Evolutionary conservation across 2,329 filamentous ascomycete species (phyloP).

Genomic region (Xylariaceae sp.): DNA sequence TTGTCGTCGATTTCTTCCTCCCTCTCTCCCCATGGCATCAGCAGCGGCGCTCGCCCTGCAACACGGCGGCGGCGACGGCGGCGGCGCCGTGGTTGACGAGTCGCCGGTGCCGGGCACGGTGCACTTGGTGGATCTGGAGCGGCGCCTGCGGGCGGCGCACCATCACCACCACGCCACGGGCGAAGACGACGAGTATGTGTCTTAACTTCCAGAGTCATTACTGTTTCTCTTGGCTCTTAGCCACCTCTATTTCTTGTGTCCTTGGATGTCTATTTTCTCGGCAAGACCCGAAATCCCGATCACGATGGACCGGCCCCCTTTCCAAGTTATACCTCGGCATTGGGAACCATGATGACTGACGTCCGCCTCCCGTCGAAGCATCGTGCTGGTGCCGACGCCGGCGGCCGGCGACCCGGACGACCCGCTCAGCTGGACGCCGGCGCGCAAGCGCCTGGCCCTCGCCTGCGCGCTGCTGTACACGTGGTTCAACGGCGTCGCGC

Average conservation of each 20-base stretch:
- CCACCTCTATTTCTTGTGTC: too few relatives aligned
- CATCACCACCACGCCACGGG: too few relatives aligned
- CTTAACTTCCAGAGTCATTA: too few relatives aligned
- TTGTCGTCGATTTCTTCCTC: too few relatives aligned
- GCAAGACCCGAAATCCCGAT: too few relatives aligned
- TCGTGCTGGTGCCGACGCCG: constrained; percentile 44
- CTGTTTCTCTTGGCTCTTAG: too few relatives aligned
- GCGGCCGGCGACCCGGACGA: constrained; percentile 44
- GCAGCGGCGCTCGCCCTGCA: not conserved
- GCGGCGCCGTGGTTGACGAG: too few relatives aligned
- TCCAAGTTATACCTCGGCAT: too few relatives aligned
- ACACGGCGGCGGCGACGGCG: constrained; percentile 12
- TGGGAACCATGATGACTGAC: constrained; percentile 14
- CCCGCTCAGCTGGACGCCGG: constrained; percentile 41
- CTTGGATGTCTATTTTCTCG: too few relatives aligned
- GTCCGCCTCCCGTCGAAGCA: constrained; percentile 20
- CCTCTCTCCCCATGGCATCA: not conserved
- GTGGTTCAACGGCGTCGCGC: constrained; percentile 32
- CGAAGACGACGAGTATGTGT: too few relatives aligned
- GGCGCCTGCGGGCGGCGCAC: constrained; percentile 25
- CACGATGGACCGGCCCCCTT: too few relatives aligned
- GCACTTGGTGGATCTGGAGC: constrained; percentile 31
- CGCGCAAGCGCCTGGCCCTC: constrained; percentile 21
- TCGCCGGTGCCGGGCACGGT: constrained; percentile 32
- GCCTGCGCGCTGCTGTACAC: constrained; percentile 25